A percentile compares a stretch with the other conserved stretches of the same genome.
Evolutionary conservation across 129 eudicot genomes (phyloP).

Genomic region (Artemisia annua): DNA sequence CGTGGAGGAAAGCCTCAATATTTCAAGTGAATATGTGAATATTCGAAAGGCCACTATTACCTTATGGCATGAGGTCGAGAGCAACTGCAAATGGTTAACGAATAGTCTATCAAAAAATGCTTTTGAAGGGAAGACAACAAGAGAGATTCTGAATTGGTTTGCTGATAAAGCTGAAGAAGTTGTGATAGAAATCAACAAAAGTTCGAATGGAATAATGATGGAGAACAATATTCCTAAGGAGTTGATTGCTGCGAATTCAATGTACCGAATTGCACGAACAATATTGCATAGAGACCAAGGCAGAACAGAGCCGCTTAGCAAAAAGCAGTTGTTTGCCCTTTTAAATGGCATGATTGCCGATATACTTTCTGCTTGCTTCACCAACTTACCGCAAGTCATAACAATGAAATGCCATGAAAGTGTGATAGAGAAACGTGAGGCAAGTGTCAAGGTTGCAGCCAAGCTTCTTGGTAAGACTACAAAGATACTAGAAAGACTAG

Average conservation of each 20-base stretch:
- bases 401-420: neutral
- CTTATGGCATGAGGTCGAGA: conserved; percentile 8
- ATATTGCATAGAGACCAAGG: neutral
- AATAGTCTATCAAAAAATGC: neutral
- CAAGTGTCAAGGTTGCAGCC: neutral
- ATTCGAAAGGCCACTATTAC: neutral
- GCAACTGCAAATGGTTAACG: neutral
- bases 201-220: neutral
- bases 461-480: conserved; percentile 13
- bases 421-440: conserved; percentile 6
- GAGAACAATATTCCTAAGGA: conserved; percentile 2
- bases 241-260: neutral
- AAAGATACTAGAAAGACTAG: conserved; percentile 6
- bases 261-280: conserved; percentile 5
- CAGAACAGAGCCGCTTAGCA: neutral
- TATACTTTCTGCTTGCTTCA: conserved; percentile 13
- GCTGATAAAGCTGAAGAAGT: neutral
- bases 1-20: conserved; percentile 16
- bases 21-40: neutral
- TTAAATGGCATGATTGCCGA: conserved; percentile 11
- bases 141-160: neutral
- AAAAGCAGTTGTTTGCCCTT: neutral
- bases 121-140: neutral
- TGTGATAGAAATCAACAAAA: neutral
- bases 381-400: conserved; percentile 2